Base-by-base conservation (phyloP, 2,329 filamentous ascomycete species). In the Ustulina deusta region DNA sequence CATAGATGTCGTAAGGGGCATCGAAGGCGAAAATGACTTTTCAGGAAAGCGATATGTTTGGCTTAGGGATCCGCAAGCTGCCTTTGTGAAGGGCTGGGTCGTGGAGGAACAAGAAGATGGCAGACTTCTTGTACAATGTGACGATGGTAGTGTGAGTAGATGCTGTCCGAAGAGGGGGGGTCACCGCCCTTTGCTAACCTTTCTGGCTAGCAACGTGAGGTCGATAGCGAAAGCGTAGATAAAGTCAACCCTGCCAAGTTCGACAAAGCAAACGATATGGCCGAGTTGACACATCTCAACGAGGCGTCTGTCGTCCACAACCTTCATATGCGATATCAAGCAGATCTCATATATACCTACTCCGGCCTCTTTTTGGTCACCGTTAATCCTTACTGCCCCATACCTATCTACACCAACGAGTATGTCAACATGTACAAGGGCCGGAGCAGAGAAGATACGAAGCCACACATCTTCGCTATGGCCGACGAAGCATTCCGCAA, bases 181-280 rank as follows among this genome's bases (percentile, higher is more conserved):
- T 71, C 49, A 20, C 13, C 25, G 11, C 34, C 32, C 9, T 46
- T 61, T 49, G 68, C 49, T 36, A 46, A 71, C 42, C 10, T 17
- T 15, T 5, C 22, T 22, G 10, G 63, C 32, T 73, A 96, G 90
- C 93, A 97, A 89, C 91, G 93, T 73, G 92, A 97, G 77, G 91
- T 96, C 58, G 91, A 95, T 72, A 83, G 88, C 59, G 94, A 98
- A 75, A 91, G 90, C 74, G 94, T 97, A 73, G 97, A 99, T 85
- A 98, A 97, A 82, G 97, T 99, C 83, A 99, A 99, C 81, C 96
- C 96, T 54, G 95, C 95, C 76, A 99, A 99, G 79, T 99, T 99
- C 82, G 96, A 99, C 87, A 99, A 97, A 82, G 95, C 95, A 71
- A 94, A 97, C 82, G 97, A 99, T 80, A 99, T 99, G 96, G 96